Evolutionary conservation across 2,329 filamentous ascomycete genomes (phyloP).

Genomic region (Penicillium sp.): DNA sequence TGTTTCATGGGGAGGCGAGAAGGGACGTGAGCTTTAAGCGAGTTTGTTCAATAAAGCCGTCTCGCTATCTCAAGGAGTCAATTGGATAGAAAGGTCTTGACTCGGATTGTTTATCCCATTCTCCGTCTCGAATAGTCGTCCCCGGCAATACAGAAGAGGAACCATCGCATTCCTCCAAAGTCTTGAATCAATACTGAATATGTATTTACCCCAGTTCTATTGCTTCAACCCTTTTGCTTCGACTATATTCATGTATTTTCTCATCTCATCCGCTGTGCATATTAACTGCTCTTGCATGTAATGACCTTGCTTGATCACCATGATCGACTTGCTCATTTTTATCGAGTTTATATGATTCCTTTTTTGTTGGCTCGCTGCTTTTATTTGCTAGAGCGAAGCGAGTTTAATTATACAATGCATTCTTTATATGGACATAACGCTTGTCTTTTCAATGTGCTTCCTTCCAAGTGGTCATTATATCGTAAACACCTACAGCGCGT

Average conservation of each 20-base stretch:
- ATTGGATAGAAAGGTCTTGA: background rate
- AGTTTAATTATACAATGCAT: conserved; percentile 14
- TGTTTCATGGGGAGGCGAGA: conserved; percentile 47
- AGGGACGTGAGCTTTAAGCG: conserved; percentile 28
- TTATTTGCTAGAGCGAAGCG: conserved; percentile 11
- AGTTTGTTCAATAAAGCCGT: background rate
- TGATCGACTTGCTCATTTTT: conserved; percentile 2
- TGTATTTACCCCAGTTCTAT: background rate
- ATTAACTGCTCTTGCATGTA: conserved; percentile 7
- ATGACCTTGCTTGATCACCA: background rate
- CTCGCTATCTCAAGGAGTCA: background rate
- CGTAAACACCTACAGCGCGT: background rate
- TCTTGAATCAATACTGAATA: background rate
- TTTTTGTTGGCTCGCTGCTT: background rate
- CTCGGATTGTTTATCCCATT: background rate
- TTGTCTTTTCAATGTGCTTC: too few species aligned
- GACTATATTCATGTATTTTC: conserved; percentile 10
- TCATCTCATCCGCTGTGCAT: conserved; percentile 4
- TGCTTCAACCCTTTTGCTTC: background rate
- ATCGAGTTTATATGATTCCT: conserved; percentile 7
- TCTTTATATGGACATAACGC: background rate
- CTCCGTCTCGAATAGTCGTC: background rate
- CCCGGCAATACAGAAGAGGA: background rate
- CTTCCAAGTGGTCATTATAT: background rate
- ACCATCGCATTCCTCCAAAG: background rate